phyloP scores from a whole-genome alignment of 345 rosid genomes.

The Hibiscus mutabilis region DNA sequence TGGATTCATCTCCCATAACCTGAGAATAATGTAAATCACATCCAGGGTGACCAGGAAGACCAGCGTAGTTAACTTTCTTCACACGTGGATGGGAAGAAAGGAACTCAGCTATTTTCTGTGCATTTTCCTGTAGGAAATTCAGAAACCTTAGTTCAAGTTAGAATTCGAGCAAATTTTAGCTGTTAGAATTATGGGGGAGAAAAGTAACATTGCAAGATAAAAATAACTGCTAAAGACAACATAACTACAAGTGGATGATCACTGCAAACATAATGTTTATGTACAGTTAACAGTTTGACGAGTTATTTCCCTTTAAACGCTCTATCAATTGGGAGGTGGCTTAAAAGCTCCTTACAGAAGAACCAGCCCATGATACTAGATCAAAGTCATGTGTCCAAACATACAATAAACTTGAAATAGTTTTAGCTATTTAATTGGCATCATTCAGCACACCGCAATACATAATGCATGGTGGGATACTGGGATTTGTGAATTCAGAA shows the following conservation, averaged over 20 bases:
- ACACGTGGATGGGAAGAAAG: constrained; percentile 75
- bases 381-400: background rate
- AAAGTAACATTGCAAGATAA: too few relatives aligned
- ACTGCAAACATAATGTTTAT: too few relatives aligned
- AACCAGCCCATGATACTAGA: background rate
- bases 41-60: constrained; percentile 84
- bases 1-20: constrained; percentile 29
- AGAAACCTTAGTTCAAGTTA: constrained; percentile 4
- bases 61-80: constrained; percentile 78
- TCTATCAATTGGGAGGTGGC: background rate
- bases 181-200: too few relatives aligned
- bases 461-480: background rate
- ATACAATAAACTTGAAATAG: background rate
- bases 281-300: background rate
- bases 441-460: background rate
- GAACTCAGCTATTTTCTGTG: constrained; percentile 81
- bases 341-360: background rate
- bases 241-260: too few relatives aligned
- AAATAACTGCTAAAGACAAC: too few relatives aligned
- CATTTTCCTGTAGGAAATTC: constrained; percentile 54
- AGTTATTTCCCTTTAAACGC: background rate
- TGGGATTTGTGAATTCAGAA: background rate
- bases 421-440: background rate
- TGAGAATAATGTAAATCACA: constrained; percentile 81
- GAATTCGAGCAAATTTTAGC: background rate